A percentile compares a stretch with the other conserved stretches of the same genome.
Evolutionary conservation across 371 early-diverging fungal genomes (phyloP).

Genomic region (Batrachochytrium dendrobatidis): DNA sequence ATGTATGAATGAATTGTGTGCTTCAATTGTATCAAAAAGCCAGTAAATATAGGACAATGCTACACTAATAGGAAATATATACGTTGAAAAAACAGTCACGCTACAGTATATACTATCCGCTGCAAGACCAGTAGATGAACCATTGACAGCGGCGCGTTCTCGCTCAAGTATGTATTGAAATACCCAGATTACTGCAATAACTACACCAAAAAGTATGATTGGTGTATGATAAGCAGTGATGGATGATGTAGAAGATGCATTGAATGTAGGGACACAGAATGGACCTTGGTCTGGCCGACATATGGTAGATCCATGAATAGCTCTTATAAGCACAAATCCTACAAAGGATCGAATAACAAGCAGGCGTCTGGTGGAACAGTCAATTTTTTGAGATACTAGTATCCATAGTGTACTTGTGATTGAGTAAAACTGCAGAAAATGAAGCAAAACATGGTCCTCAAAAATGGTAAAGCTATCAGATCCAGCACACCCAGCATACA

Average conservation of each 20-base stretch:
- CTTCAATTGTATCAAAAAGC: slow-evolving; percentile 51
- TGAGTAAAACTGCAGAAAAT: not conserved
- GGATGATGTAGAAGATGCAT: slow-evolving; percentile 33
- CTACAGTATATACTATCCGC: too few species aligned
- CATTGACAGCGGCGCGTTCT: slow-evolving; percentile 19
- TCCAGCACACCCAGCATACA: slow-evolving; percentile 58
- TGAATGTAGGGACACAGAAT: slow-evolving; percentile 63
- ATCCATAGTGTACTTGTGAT: not conserved
- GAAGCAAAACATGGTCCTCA: slow-evolving; percentile 61
- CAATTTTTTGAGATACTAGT: not conserved
- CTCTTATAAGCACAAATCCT: not conserved
- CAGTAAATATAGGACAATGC: slow-evolving; percentile 50
- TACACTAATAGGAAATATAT: slow-evolving; percentile 7
- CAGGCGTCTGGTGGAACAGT: not conserved
- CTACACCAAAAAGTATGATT: slow-evolving; percentile 14
- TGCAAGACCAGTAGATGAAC: slow-evolving; percentile 4
- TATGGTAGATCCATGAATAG: slow-evolving; percentile 48
- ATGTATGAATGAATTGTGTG: slow-evolving; percentile 19
- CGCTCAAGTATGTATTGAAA: slow-evolving; percentile 8
- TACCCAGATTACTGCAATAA: slow-evolving; percentile 13
- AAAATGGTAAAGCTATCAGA: slow-evolving; percentile 85
- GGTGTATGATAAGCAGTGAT: slow-evolving; percentile 24
- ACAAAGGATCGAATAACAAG: not conserved
- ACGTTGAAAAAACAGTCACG: not conserved
- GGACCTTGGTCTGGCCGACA: slow-evolving; percentile 86